Evolutionary conservation across 2,329 filamentous ascomycete species (phyloP), one percentile per base, ranked within the genome.

Genomic region (Penicillium sp.): DNA sequence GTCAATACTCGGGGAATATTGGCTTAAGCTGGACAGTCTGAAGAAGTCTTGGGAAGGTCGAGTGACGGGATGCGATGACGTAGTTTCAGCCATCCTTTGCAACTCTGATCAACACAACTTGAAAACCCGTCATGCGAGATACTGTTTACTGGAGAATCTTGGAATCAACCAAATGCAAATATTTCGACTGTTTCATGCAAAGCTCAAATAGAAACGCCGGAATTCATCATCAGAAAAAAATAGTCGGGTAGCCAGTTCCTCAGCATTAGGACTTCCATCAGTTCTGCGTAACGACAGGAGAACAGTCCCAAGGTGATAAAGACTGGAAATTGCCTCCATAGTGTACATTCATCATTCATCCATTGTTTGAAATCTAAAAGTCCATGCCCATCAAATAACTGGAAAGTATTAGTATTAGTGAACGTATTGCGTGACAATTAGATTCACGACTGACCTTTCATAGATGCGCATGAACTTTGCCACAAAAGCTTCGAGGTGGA

Each of bases 381-480:
- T 90, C 88, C 84, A 93, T 91, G 56, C 85, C 88, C 88, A 95
- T 92, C 49, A 71, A 53, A 44, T 70, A 71, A 44, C 68, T 71
- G 40, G 8, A 38, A 5, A 8, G 20, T 86, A 66, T 72, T 60
- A 8, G 20, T 86, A 66, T 72, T 60, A 73, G 33, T 18, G 6
- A 37, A 20, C 79, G 56, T 47, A 53, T 18, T n/a, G 3, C 10
- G 35, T 12, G 24, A 10, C 5, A 7, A 41, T 29, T 20, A 8
- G n/a, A 8, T 9, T 18, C n/a, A 24, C 40, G 42, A 46, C 75
- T 56, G 83, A 95, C 83, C 90, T 92, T 76, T 98, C 93, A 56
- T 92, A 81, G 59, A 97, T 83, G 61, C 92, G 83, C 92, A 98
- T 97, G 69, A 97, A 95, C 75, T 96, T 97, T 50, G 92, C 92